phyloP scores from a whole-genome alignment of 2,329 filamentous ascomycete species.

The Venturia aucupariae region DNA sequence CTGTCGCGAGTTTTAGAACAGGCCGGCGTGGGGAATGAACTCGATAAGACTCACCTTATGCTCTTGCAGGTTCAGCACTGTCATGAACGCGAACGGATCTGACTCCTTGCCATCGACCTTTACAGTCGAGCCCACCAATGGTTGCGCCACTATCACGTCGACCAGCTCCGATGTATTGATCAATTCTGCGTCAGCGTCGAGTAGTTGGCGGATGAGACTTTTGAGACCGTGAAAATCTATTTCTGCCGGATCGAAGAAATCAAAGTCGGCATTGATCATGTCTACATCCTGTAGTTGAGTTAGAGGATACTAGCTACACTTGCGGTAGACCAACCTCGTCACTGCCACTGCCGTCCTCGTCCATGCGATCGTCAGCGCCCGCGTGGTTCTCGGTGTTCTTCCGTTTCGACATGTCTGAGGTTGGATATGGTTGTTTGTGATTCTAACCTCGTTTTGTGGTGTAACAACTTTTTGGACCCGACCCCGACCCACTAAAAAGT shows the following conservation, averaged over 20 bases:
- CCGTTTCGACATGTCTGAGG: constrained; percentile 10
- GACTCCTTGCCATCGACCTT: constrained; percentile 94
- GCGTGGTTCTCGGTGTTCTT: background rate
- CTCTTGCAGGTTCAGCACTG: constrained; percentile 71
- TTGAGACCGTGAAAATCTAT: constrained; percentile 95
- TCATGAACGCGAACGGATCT: constrained; percentile 88
- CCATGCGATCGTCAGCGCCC: background rate
- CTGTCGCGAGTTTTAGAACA: constrained; percentile 23
- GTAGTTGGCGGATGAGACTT: constrained; percentile 77
- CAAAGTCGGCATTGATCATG: constrained; percentile 91
- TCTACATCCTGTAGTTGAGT: constrained; percentile 62
- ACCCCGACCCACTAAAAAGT: background rate
- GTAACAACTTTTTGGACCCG: background rate
- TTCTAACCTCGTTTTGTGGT: background rate
- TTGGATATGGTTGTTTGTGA: background rate
- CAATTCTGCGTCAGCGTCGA: constrained; percentile 77
- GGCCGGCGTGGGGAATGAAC: background rate
- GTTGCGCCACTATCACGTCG: constrained; percentile 79
- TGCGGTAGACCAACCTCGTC: constrained; percentile 10
- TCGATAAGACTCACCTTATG: constrained; percentile 48
- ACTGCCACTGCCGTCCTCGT: constrained; percentile 2
- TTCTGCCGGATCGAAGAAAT: constrained; percentile 92
- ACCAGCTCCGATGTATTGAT: constrained; percentile 82
- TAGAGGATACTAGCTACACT: background rate
- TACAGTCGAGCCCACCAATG: constrained; percentile 82